phyloP scores from a whole-genome alignment of 352 stramenopile genomes.

The Phytophthora syringae region DNA sequence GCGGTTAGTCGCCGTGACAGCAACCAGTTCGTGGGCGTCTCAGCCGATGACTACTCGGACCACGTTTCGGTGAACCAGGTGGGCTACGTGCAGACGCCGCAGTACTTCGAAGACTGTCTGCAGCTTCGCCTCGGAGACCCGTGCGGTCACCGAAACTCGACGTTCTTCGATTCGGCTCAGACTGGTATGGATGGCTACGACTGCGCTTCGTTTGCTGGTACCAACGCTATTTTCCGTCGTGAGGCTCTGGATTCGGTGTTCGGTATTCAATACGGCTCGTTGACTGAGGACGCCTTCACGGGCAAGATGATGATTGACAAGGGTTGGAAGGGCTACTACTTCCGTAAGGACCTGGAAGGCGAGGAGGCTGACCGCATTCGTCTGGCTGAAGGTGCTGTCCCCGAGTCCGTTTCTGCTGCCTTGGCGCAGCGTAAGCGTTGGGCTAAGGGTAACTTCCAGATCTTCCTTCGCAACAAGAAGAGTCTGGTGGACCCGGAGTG shows the following conservation, averaged over 20 bases:
- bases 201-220: constrained; percentile 75
- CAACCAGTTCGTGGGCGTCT: constrained; percentile 58
- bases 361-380: constrained; percentile 74
- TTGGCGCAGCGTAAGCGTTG: constrained; percentile 76
- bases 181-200: constrained; percentile 82
- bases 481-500: constrained; percentile 69
- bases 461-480: constrained; percentile 71
- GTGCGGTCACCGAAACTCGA: constrained; percentile 73
- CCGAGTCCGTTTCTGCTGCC: constrained; percentile 66
- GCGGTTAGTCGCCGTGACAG: constrained; percentile 40
- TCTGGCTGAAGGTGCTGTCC: constrained; percentile 66
- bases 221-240: constrained; percentile 79
- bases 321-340: constrained; percentile 81
- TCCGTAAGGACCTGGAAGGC: constrained; percentile 78
- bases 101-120: constrained; percentile 79
- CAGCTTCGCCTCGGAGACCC: constrained; percentile 69
- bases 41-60: constrained; percentile 72
- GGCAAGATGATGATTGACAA: constrained; percentile 86
- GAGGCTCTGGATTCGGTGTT: constrained; percentile 76
- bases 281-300: constrained; percentile 82
- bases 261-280: constrained; percentile 75
- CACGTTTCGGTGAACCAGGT: constrained; percentile 76
- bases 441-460: constrained; percentile 85
- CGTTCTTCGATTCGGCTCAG: constrained; percentile 75
- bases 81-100: constrained; percentile 74